Evolutionary conservation across 352 stramenopile species (phyloP).

Genomic region (Blastocystis sp.): DNA sequence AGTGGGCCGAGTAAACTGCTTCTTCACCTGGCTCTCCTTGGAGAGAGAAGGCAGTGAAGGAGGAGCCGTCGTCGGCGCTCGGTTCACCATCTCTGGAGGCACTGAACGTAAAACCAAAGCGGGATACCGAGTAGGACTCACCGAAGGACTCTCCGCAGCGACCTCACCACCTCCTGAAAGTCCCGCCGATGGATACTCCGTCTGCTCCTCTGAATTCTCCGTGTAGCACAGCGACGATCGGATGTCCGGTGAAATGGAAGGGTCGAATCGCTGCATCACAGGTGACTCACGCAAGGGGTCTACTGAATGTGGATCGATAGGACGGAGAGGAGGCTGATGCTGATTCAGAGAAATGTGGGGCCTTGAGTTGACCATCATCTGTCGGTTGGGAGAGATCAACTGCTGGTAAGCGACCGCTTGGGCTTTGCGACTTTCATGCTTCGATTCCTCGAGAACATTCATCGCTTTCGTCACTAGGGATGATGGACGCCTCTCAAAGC

Average conservation of each 20-base stretch:
- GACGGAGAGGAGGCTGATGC: no score
- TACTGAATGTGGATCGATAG: no score
- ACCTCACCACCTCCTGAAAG: neutral
- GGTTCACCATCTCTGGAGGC: neutral
- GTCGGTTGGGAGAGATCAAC: neutral
- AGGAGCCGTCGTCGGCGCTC: neutral
- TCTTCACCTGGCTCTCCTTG: neutral
- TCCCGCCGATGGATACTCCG: neutral
- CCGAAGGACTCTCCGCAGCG: neutral
- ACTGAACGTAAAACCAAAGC: neutral
- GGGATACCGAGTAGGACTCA: neutral
- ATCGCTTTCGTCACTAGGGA: slow-evolving; percentile 12
- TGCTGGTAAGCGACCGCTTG: neutral
- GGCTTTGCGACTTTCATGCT: neutral
- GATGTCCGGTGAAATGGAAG: neutral
- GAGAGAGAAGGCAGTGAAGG: neutral
- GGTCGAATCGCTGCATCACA: neutral
- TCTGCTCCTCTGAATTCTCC: neutral
- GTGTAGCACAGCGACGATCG: neutral
- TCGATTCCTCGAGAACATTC: neutral
- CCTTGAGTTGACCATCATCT: neutral
- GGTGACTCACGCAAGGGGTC: neutral
- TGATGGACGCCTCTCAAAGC: neutral
- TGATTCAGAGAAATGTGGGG: neutral
- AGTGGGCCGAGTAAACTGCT: no score